Percentiles rank a stretch among this genome's conserved stretches.
Conservation (phyloP, 768 basidiomycete genomes). For the Steccherinum ochraceum region DNA sequence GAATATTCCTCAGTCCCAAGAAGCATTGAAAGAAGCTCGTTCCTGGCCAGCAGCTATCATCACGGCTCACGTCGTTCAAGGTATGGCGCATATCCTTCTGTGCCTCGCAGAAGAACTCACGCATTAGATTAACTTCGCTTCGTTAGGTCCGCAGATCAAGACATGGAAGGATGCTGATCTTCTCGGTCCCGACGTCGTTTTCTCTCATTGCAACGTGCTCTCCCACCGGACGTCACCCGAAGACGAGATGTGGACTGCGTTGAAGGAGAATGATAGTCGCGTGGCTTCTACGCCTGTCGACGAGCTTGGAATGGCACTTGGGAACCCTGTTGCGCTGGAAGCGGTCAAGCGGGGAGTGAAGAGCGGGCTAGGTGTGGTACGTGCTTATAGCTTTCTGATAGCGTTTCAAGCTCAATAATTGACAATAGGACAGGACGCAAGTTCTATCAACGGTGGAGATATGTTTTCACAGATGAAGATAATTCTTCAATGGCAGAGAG, state of each 20-base stretch:
- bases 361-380: constrained; percentile 22
- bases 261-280: constrained; percentile 20
- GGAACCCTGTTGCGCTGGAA: constrained; percentile 22
- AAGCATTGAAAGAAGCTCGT: constrained; percentile 16
- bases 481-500: constrained; percentile 23
- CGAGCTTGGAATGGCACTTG: constrained; percentile 28
- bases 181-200: constrained; percentile 22
- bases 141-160: constrained; percentile 15
- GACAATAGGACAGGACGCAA: constrained; percentile 13
- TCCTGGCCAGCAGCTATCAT: constrained; percentile 14
- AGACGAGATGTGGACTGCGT: constrained; percentile 22
- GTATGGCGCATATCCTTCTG: not conserved
- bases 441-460: constrained; percentile 24
- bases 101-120: too few relatives aligned
- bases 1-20: constrained; percentile 10
- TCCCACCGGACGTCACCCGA: constrained; percentile 16
- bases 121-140: too few relatives aligned
- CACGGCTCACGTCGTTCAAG: constrained; percentile 23
- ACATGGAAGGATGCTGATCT: constrained; percentile 20
- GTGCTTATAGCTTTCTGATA: too few relatives aligned
- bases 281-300: constrained; percentile 24
- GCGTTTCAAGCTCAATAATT: not conserved
- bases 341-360: constrained; percentile 23
- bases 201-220: constrained; percentile 25
- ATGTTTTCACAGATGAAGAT: constrained; percentile 25